phyloP scores from a whole-genome alignment of 1,284 basidiomycete species.

The Pseudozyma hubeiensis region DNA sequence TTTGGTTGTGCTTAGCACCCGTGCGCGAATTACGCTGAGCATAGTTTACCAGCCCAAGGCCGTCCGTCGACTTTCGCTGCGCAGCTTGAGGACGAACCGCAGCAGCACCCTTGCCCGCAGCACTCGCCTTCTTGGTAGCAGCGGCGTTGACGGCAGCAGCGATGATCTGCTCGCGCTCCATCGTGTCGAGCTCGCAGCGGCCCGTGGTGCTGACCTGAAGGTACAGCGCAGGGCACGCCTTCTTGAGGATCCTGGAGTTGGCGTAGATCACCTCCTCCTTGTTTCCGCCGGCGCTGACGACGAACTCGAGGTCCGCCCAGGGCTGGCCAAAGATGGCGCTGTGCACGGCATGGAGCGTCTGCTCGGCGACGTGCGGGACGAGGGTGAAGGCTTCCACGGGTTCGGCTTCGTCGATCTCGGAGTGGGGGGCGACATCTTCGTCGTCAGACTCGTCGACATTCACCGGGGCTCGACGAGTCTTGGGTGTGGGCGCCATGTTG shows the following conservation, averaged over 20 bases:
- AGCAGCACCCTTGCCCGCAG: conserved; percentile 3
- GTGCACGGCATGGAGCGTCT: conserved; percentile 44
- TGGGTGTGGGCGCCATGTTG: conserved; percentile 5
- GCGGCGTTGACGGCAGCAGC: conserved; percentile 13
- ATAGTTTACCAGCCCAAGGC: conserved; percentile 26
- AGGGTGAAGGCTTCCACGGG: conserved; percentile 33
- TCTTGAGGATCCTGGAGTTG: conserved; percentile 36
- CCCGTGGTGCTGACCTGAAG: conserved; percentile 34
- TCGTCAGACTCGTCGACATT: conserved; percentile 15
- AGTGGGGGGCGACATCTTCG: conserved; percentile 9
- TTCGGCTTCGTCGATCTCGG: conserved; percentile 35
- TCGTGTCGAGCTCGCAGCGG: conserved; percentile 32
- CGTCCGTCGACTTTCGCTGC: conserved; percentile 26
- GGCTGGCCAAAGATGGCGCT: conserved; percentile 41
- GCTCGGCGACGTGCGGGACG: conserved; percentile 41
- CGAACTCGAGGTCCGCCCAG: conserved; percentile 42
- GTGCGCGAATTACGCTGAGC: conserved; percentile 20
- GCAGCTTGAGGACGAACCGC: conserved; percentile 13
- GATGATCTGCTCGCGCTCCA: conserved; percentile 30
- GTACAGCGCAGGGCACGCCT: conserved; percentile 35
- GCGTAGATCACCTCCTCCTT: conserved; percentile 39
- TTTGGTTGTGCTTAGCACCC: neutral
- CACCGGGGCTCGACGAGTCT: conserved; percentile 16
- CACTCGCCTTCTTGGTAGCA: conserved; percentile 13
- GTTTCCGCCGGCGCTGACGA: conserved; percentile 28